phyloP scores from a whole-genome alignment of 2,329 filamentous ascomycete species.

The Botrytis elliptica region DNA sequence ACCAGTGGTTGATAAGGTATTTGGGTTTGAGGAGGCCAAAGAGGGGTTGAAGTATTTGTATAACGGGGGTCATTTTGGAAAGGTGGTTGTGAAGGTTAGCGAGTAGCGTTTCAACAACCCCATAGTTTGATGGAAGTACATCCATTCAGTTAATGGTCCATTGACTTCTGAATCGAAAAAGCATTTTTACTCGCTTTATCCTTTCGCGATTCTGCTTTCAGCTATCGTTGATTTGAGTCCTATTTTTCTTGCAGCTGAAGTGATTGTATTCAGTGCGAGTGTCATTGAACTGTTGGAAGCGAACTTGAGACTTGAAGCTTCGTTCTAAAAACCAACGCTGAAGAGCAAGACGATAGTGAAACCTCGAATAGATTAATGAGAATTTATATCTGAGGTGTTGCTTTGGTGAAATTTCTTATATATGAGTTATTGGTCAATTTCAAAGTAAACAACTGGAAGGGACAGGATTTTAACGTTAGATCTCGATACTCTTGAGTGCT shows the following conservation, averaged over 20 bases:
- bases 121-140: not conserved
- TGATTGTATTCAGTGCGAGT: fast-evolving
- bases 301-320: not conserved
- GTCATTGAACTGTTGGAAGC: not conserved
- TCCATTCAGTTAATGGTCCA: not conserved
- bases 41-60: constrained; percentile 50
- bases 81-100: constrained; percentile 40
- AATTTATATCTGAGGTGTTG: fast-evolving
- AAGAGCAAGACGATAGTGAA: not conserved
- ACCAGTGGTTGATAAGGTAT: constrained; percentile 50
- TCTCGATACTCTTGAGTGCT: fast-evolving
- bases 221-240: not conserved
- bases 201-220: not conserved
- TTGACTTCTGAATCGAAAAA: not conserved
- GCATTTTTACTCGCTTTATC: no score
- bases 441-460: not conserved
- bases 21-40: constrained; percentile 47
- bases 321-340: not conserved
- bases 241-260: not conserved
- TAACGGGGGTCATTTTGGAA: constrained; percentile 50
- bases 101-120: not conserved
- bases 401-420: not conserved
- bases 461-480: not conserved
- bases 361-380: not conserved
- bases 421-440: not conserved